Evolutionary conservation across 75 land plant genomes (phyloP).

Genomic region (Sequoiadendron giganteum): DNA sequence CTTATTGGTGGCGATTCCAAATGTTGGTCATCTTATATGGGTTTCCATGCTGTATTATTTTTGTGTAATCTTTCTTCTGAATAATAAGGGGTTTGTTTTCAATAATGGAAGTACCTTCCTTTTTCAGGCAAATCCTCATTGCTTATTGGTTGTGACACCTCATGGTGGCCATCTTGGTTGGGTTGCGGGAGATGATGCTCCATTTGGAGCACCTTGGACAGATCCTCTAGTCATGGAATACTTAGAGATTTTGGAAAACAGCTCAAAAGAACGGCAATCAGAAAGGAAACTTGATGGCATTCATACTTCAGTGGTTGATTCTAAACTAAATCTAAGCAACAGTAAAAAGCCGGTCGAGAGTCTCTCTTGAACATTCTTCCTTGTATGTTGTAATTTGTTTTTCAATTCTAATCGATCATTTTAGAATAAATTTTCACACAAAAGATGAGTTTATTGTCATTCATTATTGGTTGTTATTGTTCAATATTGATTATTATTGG

Average conservation of each 20-base stretch:
- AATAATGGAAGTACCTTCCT: neutral
- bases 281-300: neutral
- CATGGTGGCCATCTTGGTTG: conserved; percentile 95
- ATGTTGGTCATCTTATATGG: conserved; percentile 40
- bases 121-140: conserved; percentile 76
- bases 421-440: neutral
- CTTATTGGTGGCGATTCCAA: conserved; percentile 32
- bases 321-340: neutral
- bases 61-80: too few species aligned
- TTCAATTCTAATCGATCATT: neutral
- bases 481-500: neutral
- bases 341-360: neutral
- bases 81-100: neutral
- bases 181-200: conserved; percentile 86
- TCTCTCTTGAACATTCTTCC: neutral
- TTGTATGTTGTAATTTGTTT: neutral
- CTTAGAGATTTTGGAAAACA: conserved; percentile 48
- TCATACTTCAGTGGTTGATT: neutral
- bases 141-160: conserved; percentile 83
- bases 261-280: neutral
- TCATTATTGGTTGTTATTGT: neutral
- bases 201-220: conserved; percentile 94
- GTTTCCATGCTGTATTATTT: neutral
- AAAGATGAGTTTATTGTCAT: neutral
- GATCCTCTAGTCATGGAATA: conserved; percentile 91